Base-by-base conservation (phyloP, 345 rosid genomes). In the Brassica cretica region DNA sequence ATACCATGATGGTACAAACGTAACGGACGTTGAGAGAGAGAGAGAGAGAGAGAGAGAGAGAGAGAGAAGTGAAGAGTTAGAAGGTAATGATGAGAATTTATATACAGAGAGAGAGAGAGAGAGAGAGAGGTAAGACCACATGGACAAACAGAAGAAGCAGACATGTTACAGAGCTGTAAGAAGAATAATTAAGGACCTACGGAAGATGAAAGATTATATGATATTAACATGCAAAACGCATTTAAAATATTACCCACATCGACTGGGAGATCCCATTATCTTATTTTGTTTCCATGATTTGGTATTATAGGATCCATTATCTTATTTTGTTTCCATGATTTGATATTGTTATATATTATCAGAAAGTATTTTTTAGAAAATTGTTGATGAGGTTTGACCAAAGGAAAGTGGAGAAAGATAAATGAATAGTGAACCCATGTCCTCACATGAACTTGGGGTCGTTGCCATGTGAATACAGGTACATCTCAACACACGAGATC, bases 81-180 rank as follows among this genome's bases (percentile, higher is more conserved):
- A 66, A 27, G 63, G 37, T 68, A 16, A 78, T 68, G 49, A 53
- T 8, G 75, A 69, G 71, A 68, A 64, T 74, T 27, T 64, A 64
- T 69, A 60, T n/a, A 66, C n/a, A 32, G 5, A 4, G 53, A 19
- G 5, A 44, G 51, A 64, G 53, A 19, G 5, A 44, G 51, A 64
- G 68, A 44, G 29, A 25, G 60, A 62, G n/a, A 15, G 59, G 64
- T 71, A 74, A 74, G 78, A 73, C 27, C 82, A 80, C 82, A 75
- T 75, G 76, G 76, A 75, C 55, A 29, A 71, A 77, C 76, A 77
- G 32, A 72, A 77, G 33, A 56, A 67, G 77, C 55, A 74, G 79
- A 80, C 82, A 80, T 69, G 64, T 67, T 68, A 68, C 66, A 79
- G 71, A 74, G 78, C 7, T 69, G 79, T 74, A 80, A 74, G 75